Conservation (phyloP, 345 rosid genomes). For the Kandelia obovata region DNA sequence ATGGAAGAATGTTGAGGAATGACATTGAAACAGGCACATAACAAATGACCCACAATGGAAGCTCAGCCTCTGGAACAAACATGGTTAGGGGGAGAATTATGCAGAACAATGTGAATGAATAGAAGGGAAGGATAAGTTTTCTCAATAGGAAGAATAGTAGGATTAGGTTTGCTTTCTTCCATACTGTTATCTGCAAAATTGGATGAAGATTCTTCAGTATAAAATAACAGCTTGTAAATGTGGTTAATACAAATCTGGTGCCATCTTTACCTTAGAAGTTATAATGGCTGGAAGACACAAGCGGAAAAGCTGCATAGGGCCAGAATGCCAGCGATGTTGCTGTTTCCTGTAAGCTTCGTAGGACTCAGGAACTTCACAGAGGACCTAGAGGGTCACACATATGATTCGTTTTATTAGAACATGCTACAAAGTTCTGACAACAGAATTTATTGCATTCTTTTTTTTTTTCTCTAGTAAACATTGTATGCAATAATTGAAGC, state of each 20-base stretch:
- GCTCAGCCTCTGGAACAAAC: conserved; percentile 87
- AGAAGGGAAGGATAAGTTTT: conserved; percentile 87
- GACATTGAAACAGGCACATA: conserved; percentile 79
- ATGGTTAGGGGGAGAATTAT: conserved; percentile 81
- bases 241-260: conserved; percentile 8
- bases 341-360: conserved; percentile 92
- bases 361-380: conserved; percentile 85
- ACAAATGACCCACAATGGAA: conserved; percentile 82
- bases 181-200: conserved; percentile 57
- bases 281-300: conserved; percentile 73
- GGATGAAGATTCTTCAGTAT: conserved; percentile 12
- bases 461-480: neutral
- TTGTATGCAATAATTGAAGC: neutral
- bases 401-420: conserved; percentile 8
- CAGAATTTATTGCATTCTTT: neutral
- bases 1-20: conserved; percentile 77
- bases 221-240: neutral
- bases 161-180: conserved; percentile 81
- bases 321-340: conserved; percentile 94
- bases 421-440: neutral
- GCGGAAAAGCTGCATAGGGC: conserved; percentile 92
- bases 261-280: conserved; percentile 57
- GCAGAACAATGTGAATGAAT: conserved; percentile 86
- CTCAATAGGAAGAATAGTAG: conserved; percentile 71
- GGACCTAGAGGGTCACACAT: conserved; percentile 44